phyloP scores from a whole-genome alignment of 176 grass and related monocot genomes.

The Aechmea fasciata region DNA sequence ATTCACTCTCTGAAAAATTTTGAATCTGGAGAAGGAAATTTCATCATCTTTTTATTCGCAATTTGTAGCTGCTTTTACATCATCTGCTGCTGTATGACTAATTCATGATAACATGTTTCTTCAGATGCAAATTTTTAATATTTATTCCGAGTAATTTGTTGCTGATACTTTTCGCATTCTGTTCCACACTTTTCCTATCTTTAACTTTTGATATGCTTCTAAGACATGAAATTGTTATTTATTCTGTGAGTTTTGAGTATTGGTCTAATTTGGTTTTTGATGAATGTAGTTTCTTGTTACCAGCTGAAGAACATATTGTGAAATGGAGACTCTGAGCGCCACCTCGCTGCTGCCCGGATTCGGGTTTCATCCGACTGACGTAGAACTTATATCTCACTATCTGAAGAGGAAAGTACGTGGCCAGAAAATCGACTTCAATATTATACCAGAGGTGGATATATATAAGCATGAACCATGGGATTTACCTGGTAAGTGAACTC shows the following conservation, averaged over 20 bases:
- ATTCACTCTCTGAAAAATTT: too few species aligned
- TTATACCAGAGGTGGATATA: conserved; percentile 81
- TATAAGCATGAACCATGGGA: conserved; percentile 99
- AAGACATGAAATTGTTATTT: too few species aligned
- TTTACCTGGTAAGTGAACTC: conserved; percentile 51
- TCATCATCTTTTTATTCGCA: too few species aligned
- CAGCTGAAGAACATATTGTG: not conserved
- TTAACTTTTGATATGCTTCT: too few species aligned
- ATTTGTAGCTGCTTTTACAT: not conserved
- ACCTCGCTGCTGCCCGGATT: conserved; percentile 58
- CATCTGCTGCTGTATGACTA: too few species aligned
- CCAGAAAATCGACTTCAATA: conserved; percentile 46
- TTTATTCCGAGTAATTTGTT: too few species aligned
- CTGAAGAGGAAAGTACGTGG: conserved; percentile 68
- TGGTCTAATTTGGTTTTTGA: not conserved
- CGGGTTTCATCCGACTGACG: conserved; percentile 82
- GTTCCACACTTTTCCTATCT: too few species aligned
- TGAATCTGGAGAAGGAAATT: too few species aligned
- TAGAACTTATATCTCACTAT: conserved; percentile 71
- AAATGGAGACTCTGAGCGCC: conserved; percentile 52
- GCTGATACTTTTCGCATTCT: too few species aligned
- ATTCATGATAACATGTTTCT: too few species aligned
- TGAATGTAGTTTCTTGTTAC: not conserved
- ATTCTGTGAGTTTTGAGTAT: not conserved
- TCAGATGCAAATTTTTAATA: too few species aligned